These are phyloP conservation scores for Lathyrus oleraceus DNA, from an alignment of 306 rosid genomes.

Conservation along the genomic window DNA sequence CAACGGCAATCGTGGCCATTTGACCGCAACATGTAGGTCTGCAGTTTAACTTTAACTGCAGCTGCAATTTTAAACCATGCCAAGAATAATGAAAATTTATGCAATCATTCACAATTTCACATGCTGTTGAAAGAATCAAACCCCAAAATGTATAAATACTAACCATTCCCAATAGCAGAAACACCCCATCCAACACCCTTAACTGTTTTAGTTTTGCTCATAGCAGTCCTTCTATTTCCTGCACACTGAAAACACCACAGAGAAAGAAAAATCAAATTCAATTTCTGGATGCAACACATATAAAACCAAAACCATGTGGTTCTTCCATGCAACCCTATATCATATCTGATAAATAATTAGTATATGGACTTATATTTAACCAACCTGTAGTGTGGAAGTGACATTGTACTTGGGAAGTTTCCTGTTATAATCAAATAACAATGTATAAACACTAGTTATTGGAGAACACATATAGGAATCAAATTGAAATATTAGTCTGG, in stretches of 20 bases:
- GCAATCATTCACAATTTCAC: neutral
- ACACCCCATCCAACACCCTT: constrained; percentile 95
- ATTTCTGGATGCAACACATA: constrained; percentile 1
- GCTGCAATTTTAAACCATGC: neutral
- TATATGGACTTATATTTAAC: neutral
- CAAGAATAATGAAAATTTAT: neutral
- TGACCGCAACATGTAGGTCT: too few species aligned
- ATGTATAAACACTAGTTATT: neutral
- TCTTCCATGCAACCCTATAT: neutral
- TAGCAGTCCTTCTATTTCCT: constrained; percentile 93
- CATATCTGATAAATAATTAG: neutral
- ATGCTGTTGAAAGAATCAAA: neutral
- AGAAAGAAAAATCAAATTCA: neutral
- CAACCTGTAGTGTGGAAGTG: constrained; percentile 81
- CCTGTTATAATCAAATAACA: constrained; percentile 50
- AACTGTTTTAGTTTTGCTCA: constrained; percentile 78
- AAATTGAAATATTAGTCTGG: too few species aligned
- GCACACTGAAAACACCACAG: constrained; percentile 63
- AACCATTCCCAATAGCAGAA: constrained; percentile 94
- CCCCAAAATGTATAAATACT: constrained; percentile 26
- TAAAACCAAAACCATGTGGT: neutral
- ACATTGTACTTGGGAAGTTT: constrained; percentile 78
- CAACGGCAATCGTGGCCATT: neutral
- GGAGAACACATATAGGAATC: neutral
- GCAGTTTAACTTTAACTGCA: neutral